phyloP scores from a whole-genome alignment of 768 basidiomycete species.

The Boletales sp. region DNA sequence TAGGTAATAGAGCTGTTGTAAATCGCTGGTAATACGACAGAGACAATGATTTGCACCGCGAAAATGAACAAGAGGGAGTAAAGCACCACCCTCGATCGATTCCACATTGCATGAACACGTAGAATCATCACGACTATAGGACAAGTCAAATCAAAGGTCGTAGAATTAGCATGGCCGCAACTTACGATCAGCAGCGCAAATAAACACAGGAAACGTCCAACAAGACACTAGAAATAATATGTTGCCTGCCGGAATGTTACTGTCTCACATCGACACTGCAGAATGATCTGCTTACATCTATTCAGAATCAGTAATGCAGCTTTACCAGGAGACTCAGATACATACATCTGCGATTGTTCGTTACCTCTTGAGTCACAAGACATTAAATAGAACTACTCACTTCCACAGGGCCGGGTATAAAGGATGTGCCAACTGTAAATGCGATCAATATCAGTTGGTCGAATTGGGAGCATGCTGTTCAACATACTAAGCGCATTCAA shows the following conservation, averaged over 20 bases:
- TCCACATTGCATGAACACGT: conserved; percentile 13
- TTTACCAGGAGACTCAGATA: neutral
- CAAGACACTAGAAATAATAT: neutral
- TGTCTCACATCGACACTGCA: neutral
- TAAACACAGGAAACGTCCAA: conserved; percentile 8
- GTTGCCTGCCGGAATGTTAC: conserved; percentile 1
- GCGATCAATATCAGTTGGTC: neutral
- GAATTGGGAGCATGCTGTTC: neutral
- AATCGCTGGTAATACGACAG: neutral
- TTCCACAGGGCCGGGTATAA: neutral
- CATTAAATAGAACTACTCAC: neutral
- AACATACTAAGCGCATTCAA: neutral
- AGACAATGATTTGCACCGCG: neutral
- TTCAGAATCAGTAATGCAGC: neutral
- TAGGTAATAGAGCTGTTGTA: conserved; percentile 3
- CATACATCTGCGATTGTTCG: neutral
- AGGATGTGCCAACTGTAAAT: neutral
- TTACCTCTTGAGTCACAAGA: neutral
- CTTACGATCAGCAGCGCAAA: conserved; percentile 11
- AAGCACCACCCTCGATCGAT: conserved; percentile 6
- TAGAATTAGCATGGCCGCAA: neutral
- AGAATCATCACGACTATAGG: conserved; percentile 13
- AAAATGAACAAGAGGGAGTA: conserved; percentile 2
- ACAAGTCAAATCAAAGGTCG: neutral
- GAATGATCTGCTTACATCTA: conserved; percentile 8